Conservation (phyloP, 2,329 filamentous ascomycete genomes). For the Tolypocladium capitatum region DNA sequence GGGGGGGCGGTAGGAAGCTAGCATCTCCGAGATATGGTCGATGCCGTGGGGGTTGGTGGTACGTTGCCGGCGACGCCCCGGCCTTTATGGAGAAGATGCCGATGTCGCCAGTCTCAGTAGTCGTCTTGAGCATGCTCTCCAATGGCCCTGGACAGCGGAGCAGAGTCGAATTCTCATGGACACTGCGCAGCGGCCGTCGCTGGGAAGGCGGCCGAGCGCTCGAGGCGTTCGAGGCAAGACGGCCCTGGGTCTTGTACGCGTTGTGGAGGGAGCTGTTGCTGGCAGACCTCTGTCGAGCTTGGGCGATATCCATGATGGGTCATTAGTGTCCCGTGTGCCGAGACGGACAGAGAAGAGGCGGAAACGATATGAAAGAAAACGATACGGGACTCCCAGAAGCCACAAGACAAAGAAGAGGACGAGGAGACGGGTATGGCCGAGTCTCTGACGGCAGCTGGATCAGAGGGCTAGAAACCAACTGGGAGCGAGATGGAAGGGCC, state of each 20-base stretch:
- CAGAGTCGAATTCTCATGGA: slow-evolving; percentile 28
- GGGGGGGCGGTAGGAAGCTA: slow-evolving; percentile 11
- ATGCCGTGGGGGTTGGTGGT: slow-evolving; percentile 14
- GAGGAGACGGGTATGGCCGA: neutral
- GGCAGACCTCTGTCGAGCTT: slow-evolving; percentile 18
- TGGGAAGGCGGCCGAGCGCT: slow-evolving; percentile 12
- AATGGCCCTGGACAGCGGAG: slow-evolving; percentile 38
- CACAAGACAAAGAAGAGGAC: slow-evolving; percentile 1
- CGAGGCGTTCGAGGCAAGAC: slow-evolving; percentile 5
- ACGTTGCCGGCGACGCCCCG: slow-evolving; percentile 15
- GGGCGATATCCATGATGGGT: slow-evolving; percentile 16
- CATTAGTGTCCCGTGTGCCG: neutral
- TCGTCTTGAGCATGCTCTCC: slow-evolving; percentile 53
- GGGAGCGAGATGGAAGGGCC: neutral
- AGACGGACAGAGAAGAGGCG: slow-evolving; percentile 1
- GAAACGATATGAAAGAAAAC: slow-evolving; percentile 1
- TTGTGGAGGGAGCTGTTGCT: slow-evolving; percentile 27
- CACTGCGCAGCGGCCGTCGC: slow-evolving; percentile 27
- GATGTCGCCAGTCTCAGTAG: slow-evolving; percentile 53
- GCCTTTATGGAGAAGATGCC: slow-evolving; percentile 42
- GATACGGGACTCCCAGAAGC: neutral
- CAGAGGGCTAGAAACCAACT: neutral
- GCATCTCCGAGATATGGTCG: slow-evolving; percentile 17
- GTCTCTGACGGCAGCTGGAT: neutral
- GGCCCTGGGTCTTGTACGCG: slow-evolving; percentile 16